Base-by-base conservation (phyloP, 805 yeast species). In the Saturnispora halmiae region DNA sequence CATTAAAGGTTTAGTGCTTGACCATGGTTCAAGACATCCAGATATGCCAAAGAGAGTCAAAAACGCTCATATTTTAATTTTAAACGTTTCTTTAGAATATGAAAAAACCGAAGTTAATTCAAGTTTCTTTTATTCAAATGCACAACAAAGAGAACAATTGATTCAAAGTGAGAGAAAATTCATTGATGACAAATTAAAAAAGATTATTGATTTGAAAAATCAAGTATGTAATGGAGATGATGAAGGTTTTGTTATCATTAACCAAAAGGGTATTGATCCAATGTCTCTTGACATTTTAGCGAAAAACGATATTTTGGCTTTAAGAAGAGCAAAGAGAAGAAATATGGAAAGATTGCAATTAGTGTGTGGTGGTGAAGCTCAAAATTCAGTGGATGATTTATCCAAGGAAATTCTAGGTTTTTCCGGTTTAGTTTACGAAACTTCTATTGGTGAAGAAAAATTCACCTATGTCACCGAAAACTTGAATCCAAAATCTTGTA, bases 11-110 rank as follows among this genome's bases (percentile, higher is more conserved):
- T 73, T 92, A 51, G 98, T 92, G 28, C 71, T 92, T 49, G 98
- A 92, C 61, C 98, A 92, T 60, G 98, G 98, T 51, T 96, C 96
- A 14, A 77, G 98, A 60, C 98, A 92, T 69, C 98, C 98, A 34
- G 98, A 92, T 63, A 92, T 92, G 98, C 98, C 98, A 44, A 82
- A 79, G 50, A 66, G 78, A 41, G 80, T 92, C 15, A 73, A 75
- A 48, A 85, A 92, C 60, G 96, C 96, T 2, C 69, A 75, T 54
- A 78, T 92, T 26, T 71, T 92, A 57, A 92, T 85, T 40, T 72
- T 92, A 53, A 92, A 92, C 60, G 98, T 92, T 34, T 84, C 95
- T 5, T 69, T 92, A 52, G 98, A 92, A 64, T 92, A 92, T 62
- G 98, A 92, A 60, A 92, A 92, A 69, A 86, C 96, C 32, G 98